Evolutionary conservation across 2,329 filamentous ascomycete genomes (phyloP).

Genomic region (Fusarium liriodendri): DNA sequence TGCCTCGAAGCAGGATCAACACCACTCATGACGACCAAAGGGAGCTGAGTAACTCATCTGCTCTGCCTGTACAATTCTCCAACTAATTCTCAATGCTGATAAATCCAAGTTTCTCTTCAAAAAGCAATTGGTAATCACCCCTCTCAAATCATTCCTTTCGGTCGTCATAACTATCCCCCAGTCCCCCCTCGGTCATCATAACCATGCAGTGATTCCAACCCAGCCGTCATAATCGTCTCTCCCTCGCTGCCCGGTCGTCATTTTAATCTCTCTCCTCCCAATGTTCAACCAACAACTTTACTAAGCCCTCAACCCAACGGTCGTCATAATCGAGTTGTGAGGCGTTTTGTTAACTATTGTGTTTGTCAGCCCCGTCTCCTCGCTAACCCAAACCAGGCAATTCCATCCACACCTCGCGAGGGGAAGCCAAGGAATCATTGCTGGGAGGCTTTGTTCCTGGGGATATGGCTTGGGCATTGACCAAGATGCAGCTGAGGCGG

Average conservation of each 20-base stretch:
- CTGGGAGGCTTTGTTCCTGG: background rate
- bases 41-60: background rate
- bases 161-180: slow-evolving; percentile 14
- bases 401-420: slow-evolving; percentile 18
- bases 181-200: slow-evolving; percentile 14
- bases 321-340: slow-evolving; percentile 8
- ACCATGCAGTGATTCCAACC: slow-evolving; percentile 4
- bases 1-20: background rate
- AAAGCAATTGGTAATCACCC: background rate
- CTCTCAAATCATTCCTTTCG: background rate
- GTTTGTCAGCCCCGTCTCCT: slow-evolving; percentile 22
- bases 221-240: slow-evolving; percentile 1
- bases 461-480: background rate
- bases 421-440: slow-evolving; percentile 17
- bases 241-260: slow-evolving; percentile 4
- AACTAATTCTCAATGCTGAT: background rate
- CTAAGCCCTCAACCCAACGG: slow-evolving; percentile 5
- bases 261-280: background rate
- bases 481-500: slow-evolving; percentile 9
- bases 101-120: background rate
- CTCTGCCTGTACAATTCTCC: background rate
- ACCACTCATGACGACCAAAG: background rate
- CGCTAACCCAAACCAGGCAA: slow-evolving; percentile 28
- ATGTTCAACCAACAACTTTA: slow-evolving; percentile 22
- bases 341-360: background rate